These are phyloP conservation scores for Plasmodium sp. DNA, from an alignment of 169 alveolate species.

Conservation along the genomic window DNA sequence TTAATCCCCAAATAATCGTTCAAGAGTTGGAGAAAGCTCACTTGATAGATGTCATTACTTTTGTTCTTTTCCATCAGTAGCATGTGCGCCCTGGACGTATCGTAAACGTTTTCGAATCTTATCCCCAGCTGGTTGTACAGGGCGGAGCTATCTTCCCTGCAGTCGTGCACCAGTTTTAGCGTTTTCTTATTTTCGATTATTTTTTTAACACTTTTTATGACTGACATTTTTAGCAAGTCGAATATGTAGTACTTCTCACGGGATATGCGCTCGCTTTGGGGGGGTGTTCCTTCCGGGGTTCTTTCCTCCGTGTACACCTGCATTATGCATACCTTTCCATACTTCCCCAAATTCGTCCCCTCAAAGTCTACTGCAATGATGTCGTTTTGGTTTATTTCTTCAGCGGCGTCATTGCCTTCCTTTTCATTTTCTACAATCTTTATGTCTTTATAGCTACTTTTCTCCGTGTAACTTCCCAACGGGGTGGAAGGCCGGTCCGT, in stretches of 20 bases:
- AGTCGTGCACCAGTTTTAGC: constrained; percentile 69
- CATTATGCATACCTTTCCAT: constrained; percentile 78
- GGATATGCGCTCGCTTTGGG: neutral
- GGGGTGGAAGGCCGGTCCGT: neutral
- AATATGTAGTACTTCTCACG: constrained; percentile 39
- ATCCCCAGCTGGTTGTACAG: constrained; percentile 80
- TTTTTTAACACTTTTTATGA: constrained; percentile 53
- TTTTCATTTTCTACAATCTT: constrained; percentile 63
- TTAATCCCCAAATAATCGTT: constrained; percentile 69
- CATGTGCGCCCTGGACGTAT: constrained; percentile 78
- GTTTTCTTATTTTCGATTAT: constrained; percentile 78
- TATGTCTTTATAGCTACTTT: constrained; percentile 37
- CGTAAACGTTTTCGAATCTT: constrained; percentile 78
- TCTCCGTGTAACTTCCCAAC: neutral
- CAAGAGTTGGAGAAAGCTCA: constrained; percentile 54
- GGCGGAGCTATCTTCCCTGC: constrained; percentile 83
- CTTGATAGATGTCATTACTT: constrained; percentile 49
- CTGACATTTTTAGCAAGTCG: constrained; percentile 28
- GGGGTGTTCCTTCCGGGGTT: neutral
- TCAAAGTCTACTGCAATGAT: constrained; percentile 80
- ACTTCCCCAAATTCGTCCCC: constrained; percentile 82
- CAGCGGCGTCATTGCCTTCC: constrained; percentile 72
- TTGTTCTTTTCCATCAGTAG: constrained; percentile 50
- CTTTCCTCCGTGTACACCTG: constrained; percentile 68
- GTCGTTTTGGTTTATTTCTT: constrained; percentile 55